Base-by-base conservation (phyloP, 164 flowering plant genomes). In the Vitis vinifera region DNA sequence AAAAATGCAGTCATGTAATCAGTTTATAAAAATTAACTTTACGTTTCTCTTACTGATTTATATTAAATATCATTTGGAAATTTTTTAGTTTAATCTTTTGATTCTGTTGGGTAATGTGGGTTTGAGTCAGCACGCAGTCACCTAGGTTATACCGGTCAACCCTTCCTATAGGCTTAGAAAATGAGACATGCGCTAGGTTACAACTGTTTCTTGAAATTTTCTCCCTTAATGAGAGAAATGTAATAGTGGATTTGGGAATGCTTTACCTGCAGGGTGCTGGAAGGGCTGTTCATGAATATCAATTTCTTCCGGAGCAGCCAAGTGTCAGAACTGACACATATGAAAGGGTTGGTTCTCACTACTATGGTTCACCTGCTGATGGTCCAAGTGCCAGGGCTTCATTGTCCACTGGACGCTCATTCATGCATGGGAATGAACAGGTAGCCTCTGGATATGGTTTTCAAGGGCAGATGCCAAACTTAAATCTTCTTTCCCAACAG, bases 221-320 rank as follows among this genome's bases (percentile, higher is more conserved):
- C 7, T 52, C 15, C n/a, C 55, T 52, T 52, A n/a, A 52, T 31
- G 55, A 52, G 10, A 8, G 12, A 8, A 37, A 19, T 2, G 1
- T n/a, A 49, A 2, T n/a, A 9, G 17, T 16, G 29, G 44, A 51
- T 14, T 23, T 68, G 15, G 12, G 14, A 44, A 31, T 68, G 47
- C 29, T 62, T 55, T 51, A 44, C 55, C 14, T 16, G 23, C 75
- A 86, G 87, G 84, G 71, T 73, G 49, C 84, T 31, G 78, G 44
- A 3, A 85, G 91, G 87, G 80, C 89, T 67, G 72, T 86, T 55
- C 97, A 84, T 71, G 98, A 93, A 66, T 91, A 91, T 72, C 93
- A 93, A 69, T 93, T 93, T 85, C 92, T 93, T 71, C 98, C 95
- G 8, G 93, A 91, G 85, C 92, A 89, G 75, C 94, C 98, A 63